phyloP scores from a whole-genome alignment of 805 yeast genomes.

The Cyberlindnera veronae region DNA sequence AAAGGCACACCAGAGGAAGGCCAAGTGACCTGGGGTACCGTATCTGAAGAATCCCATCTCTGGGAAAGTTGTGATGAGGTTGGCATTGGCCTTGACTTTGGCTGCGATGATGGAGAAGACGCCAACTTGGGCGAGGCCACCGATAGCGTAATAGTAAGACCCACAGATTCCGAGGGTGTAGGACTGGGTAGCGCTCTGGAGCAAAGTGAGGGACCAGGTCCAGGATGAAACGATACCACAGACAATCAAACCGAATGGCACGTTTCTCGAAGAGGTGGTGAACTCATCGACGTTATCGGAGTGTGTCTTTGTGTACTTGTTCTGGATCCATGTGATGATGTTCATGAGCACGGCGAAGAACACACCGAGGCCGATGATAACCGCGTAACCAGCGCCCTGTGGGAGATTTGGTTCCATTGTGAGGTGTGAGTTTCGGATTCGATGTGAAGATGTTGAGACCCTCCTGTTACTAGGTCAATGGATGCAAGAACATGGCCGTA shows the following conservation, averaged over 20 bases:
- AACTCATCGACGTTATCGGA: slow-evolving; percentile 36
- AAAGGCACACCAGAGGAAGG: slow-evolving; percentile 34
- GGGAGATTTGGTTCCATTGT: slow-evolving; percentile 1
- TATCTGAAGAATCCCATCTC: slow-evolving; percentile 40
- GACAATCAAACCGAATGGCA: slow-evolving; percentile 40
- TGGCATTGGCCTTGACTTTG: slow-evolving; percentile 35
- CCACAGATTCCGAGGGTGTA: slow-evolving; percentile 33
- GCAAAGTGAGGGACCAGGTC: slow-evolving; percentile 34
- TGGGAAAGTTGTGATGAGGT: slow-evolving; percentile 37
- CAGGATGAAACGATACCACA: slow-evolving; percentile 42
- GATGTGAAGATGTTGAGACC: too few relatives aligned
- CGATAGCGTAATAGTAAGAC: slow-evolving; percentile 27
- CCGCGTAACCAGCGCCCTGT: slow-evolving; percentile 76
- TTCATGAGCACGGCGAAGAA: slow-evolving; percentile 44
- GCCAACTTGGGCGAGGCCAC: slow-evolving; percentile 27
- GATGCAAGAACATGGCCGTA: too few relatives aligned
- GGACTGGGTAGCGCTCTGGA: slow-evolving; percentile 31
- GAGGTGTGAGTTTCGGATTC: neutral
- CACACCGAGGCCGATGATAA: slow-evolving; percentile 69
- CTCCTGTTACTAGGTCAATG: too few relatives aligned
- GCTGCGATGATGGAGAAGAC: slow-evolving; percentile 36
- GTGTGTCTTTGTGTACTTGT: slow-evolving; percentile 29
- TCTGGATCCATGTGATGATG: slow-evolving; percentile 28
- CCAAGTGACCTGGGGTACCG: slow-evolving; percentile 38
- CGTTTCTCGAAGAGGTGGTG: slow-evolving; percentile 42